Base-by-base conservation (phyloP, 768 basidiomycete genomes). In the Mycena olivaceomarginata region DNA sequence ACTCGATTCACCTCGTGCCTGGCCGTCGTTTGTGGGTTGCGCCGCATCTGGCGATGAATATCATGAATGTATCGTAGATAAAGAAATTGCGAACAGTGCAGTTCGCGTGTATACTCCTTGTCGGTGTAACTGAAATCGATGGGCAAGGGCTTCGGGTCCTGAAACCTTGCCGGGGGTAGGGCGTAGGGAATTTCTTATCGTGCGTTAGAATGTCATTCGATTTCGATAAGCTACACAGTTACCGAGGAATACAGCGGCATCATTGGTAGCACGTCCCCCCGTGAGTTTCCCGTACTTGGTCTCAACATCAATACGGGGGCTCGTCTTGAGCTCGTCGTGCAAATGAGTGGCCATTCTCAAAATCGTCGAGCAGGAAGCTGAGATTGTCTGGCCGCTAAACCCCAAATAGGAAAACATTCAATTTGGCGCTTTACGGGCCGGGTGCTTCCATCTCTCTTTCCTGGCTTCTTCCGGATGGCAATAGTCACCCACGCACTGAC, bases 131-230 rank as follows among this genome's bases (percentile, higher is more conserved):
- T 86, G 81, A 90, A 92, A 59, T 85, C 84, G 4, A 85, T 67
- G 2, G 94, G 92, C 5, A 96, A 84, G 0, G 91, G 86, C 37
- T 88, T 80, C 5, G 94, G 92, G 80, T 95, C 92, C 65, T 92
- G 85, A 79, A 95, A 96, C 37, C 94, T 89, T 16, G 81, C 84
- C 0, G 94, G 93, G 40, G 93, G 91, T 18, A 94, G 83, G 3
- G 93, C 94, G 81, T 94, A 96, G 6, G 94, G 94, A 68, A 96
- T 86, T 86, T 96, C 94, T 96, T 45, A 60, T 16, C 63, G 51
- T 43, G 20, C 20, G 48, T 67, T 16, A 56, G 51, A 40, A n/a
- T 40, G 20, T 9, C 13, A 12, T 7, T 41, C 4, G 22, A 66
- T 22, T 20, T 43, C 71, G 25, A 16, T 16, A 59, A n/a, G 13